These are phyloP conservation scores for Mortierella hygrophila DNA, from an alignment of 192 early-diverging fungal species.

Conservation along the genomic window DNA sequence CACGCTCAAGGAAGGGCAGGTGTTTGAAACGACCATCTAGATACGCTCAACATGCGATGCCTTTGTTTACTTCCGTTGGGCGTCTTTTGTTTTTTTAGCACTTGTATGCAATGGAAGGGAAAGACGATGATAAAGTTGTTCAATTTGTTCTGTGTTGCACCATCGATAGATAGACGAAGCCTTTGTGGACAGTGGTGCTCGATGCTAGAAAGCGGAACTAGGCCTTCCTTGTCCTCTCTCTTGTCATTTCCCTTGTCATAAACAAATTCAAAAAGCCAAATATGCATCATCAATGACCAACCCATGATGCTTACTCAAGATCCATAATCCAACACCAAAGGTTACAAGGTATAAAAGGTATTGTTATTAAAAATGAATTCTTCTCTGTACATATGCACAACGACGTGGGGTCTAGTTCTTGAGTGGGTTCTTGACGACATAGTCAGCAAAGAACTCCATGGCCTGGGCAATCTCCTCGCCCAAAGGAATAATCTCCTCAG, in stretches of 20 bases:
- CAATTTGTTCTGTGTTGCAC: too few species aligned
- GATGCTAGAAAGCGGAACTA: not conserved
- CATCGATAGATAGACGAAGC: too few species aligned
- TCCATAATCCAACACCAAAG: not conserved
- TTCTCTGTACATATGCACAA: not conserved
- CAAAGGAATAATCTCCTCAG: conserved; percentile 67
- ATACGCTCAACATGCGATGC: not conserved
- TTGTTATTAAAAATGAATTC: not conserved
- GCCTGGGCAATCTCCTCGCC: conserved; percentile 60
- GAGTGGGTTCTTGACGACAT: conserved; percentile 38
- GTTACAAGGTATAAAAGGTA: not conserved
- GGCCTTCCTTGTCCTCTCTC: not conserved
- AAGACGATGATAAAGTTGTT: not conserved
- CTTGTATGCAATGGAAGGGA: not conserved
- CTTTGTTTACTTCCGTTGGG: not conserved
- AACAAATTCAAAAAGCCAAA: not conserved
- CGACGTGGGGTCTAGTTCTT: not conserved
- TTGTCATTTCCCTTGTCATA: too few species aligned
- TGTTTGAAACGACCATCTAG: not conserved
- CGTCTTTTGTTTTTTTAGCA: not conserved
- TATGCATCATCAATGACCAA: not conserved
- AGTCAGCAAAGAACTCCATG: conserved; percentile 48
- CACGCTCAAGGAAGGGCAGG: not conserved
- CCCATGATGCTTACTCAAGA: not conserved
- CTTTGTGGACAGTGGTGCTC: not conserved